Evolutionary conservation across 2,329 filamentous ascomycete species (phyloP).

Genomic region (Diaporthe aspalathi): DNA sequence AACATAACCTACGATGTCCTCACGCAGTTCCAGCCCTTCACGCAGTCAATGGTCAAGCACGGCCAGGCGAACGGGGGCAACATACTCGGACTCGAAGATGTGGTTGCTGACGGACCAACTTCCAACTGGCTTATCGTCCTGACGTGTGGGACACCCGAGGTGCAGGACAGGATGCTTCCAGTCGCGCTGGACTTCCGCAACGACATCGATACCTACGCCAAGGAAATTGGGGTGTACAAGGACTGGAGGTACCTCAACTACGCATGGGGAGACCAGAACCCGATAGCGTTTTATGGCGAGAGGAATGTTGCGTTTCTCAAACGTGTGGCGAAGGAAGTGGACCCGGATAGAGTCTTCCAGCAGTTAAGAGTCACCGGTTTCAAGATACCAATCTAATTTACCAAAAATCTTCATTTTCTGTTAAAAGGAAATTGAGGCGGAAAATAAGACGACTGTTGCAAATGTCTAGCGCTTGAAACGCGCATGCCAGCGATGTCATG

Average conservation of each 20-base stretch:
- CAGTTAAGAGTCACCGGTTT: conserved; percentile 5
- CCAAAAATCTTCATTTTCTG: too few relatives aligned
- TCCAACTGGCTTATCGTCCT: conserved; percentile 15
- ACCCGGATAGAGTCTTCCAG: conserved; percentile 22
- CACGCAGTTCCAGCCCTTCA: conserved; percentile 10
- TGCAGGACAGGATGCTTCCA: conserved; percentile 7
- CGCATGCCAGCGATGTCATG: neutral
- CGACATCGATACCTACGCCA: neutral
- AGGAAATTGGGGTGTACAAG: conserved; percentile 9
- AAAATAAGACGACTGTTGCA: neutral
- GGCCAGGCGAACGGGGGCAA: conserved; percentile 46
- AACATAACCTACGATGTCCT: conserved; percentile 23
- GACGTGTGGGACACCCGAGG: neutral
- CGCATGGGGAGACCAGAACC: conserved; percentile 32
- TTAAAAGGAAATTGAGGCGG: too few relatives aligned
- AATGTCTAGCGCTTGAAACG: neutral
- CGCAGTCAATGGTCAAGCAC: conserved; percentile 33
- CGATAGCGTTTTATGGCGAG: conserved; percentile 32
- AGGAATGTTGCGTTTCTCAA: conserved; percentile 21
- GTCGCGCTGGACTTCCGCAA: neutral
- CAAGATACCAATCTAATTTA: neutral
- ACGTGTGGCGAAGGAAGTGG: neutral
- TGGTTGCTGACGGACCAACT: conserved; percentile 37
- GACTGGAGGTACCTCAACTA: conserved; percentile 36
- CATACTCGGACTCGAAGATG: conserved; percentile 48